Evolutionary conservation across 805 yeast species (phyloP).

Genomic region (Yueomyces sinensis): DNA sequence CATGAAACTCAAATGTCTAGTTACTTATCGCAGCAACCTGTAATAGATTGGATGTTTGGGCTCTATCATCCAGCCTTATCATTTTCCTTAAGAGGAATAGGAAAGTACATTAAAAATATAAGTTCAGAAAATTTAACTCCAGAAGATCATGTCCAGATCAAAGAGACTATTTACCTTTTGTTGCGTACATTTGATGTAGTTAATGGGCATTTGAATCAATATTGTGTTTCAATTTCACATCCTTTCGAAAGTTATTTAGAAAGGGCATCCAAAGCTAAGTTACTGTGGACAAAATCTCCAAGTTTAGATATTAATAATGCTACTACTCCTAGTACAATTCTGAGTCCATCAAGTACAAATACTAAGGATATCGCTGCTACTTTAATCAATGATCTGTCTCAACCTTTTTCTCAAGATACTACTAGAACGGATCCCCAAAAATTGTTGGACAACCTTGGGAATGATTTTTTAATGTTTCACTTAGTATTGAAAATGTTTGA

Average conservation of each 20-base stretch:
- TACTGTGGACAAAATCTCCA: not conserved
- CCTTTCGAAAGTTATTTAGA: slow-evolving; percentile 15
- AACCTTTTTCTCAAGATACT: slow-evolving; percentile 11
- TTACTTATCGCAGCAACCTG: slow-evolving; percentile 7
- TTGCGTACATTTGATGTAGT: slow-evolving; percentile 20
- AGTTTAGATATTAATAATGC: not conserved
- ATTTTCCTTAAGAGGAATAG: slow-evolving; percentile 20
- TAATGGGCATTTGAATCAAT: slow-evolving; percentile 10
- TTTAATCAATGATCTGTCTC: slow-evolving; percentile 13
- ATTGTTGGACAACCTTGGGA: slow-evolving; percentile 5
- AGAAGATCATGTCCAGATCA: slow-evolving; percentile 6
- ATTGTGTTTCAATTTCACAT: slow-evolving; percentile 12
- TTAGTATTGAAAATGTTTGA: slow-evolving; percentile 11
- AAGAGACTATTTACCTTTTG: slow-evolving; percentile 19
- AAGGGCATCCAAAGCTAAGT: slow-evolving; percentile 1
- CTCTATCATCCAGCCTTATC: slow-evolving; percentile 18
- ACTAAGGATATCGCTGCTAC: slow-evolving; percentile 6
- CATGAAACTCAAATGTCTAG: not conserved
- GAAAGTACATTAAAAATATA: slow-evolving; percentile 11
- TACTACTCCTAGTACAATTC: slow-evolving; percentile 10
- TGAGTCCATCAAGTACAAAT: slow-evolving; percentile 1
- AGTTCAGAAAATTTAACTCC: slow-evolving; percentile 21
- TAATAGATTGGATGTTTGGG: slow-evolving; percentile 20
- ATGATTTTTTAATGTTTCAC: slow-evolving; percentile 12
- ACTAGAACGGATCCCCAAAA: slow-evolving; percentile 7